Percentiles rank a stretch among this genome's conserved stretches.
Evolutionary conservation across 2,329 filamentous ascomycete species (phyloP).

Genomic region (Metarhizium rileyi): DNA sequence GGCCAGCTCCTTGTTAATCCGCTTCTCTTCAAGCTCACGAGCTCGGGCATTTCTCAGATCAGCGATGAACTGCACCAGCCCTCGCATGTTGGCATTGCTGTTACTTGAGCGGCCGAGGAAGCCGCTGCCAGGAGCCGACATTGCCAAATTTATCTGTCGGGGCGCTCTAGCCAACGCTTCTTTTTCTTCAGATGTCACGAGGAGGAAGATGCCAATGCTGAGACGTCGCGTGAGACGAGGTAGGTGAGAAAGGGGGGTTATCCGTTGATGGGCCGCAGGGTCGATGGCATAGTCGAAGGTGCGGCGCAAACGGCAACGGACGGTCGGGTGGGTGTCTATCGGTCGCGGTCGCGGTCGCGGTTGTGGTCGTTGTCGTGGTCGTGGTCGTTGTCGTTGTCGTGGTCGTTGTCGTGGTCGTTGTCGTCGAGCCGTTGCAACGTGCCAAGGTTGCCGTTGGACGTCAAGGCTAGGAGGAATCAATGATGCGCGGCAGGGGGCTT

Average conservation of each 20-base stretch:
- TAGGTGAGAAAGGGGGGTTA: not conserved
- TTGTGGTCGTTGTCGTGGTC: not conserved
- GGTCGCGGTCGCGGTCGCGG: not conserved
- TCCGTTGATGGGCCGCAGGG: not conserved
- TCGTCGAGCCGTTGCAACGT: no score
- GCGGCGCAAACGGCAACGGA: not conserved
- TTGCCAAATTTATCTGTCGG: slow-evolving; percentile 20
- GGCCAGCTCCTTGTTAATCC: slow-evolving; percentile 98
- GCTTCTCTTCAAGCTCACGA: slow-evolving; percentile 92
- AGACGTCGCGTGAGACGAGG: not conserved
- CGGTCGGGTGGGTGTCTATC: not conserved
- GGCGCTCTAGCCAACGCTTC: slow-evolving; percentile 7
- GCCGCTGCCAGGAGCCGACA: slow-evolving; percentile 48
- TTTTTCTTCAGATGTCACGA: not conserved
- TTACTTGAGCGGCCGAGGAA: slow-evolving; percentile 58
- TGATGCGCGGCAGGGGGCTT: no score
- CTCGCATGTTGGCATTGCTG: slow-evolving; percentile 61
- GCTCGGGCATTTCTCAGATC: slow-evolving; percentile 91
- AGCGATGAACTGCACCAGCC: slow-evolving; percentile 95
- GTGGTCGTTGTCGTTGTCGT: no score
- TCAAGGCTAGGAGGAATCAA: no score
- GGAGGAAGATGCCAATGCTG: not conserved
- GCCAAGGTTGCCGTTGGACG: no score
- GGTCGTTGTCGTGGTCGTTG: no score
- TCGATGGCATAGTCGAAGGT: not conserved